Evolutionary conservation across 371 early-diverging fungal species (phyloP).

Genomic region (Mortierella sp.): DNA sequence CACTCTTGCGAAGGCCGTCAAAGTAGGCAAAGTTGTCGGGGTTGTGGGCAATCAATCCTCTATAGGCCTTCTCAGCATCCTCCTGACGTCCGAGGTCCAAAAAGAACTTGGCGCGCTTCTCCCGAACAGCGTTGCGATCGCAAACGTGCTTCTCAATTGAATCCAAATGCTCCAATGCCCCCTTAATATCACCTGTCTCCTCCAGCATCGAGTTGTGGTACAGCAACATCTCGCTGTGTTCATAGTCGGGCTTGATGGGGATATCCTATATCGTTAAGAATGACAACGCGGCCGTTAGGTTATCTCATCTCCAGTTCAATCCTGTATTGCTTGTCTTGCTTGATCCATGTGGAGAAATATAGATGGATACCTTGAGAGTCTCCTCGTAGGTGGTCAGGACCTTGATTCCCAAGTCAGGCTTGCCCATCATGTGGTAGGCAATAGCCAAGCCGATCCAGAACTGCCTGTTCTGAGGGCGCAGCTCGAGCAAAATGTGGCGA

Average conservation of each 20-base stretch:
- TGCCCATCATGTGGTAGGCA: constrained; percentile 85
- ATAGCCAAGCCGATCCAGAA: constrained; percentile 92
- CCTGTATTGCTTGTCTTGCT: neutral
- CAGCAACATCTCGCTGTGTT: constrained; percentile 83
- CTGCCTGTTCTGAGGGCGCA: constrained; percentile 77
- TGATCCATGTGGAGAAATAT: neutral
- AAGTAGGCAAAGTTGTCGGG: constrained; percentile 85
- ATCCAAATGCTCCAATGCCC: constrained; percentile 83
- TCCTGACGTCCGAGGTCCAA: constrained; percentile 74
- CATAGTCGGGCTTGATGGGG: constrained; percentile 69
- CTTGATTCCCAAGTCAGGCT: constrained; percentile 81
- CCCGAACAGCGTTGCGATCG: constrained; percentile 80
- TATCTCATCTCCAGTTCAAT: no score
- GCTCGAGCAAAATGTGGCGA: constrained; percentile 75
- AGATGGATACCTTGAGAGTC: constrained; percentile 70
- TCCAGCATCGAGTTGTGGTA: constrained; percentile 85
- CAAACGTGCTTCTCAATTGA: constrained; percentile 77
- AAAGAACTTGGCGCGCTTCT: constrained; percentile 80
- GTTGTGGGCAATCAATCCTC: constrained; percentile 81
- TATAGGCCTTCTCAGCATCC: constrained; percentile 84
- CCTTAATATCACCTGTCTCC: constrained; percentile 81
- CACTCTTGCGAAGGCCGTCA: constrained; percentile 71
- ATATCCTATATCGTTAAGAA: constrained; percentile 54
- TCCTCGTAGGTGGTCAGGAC: constrained; percentile 80
- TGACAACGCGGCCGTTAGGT: no score